A percentile compares a stretch with the other conserved stretches of the same genome.
Evolutionary conservation across 202 grass and related monocot species (phyloP).

Genomic region (Zoysia matrella): DNA sequence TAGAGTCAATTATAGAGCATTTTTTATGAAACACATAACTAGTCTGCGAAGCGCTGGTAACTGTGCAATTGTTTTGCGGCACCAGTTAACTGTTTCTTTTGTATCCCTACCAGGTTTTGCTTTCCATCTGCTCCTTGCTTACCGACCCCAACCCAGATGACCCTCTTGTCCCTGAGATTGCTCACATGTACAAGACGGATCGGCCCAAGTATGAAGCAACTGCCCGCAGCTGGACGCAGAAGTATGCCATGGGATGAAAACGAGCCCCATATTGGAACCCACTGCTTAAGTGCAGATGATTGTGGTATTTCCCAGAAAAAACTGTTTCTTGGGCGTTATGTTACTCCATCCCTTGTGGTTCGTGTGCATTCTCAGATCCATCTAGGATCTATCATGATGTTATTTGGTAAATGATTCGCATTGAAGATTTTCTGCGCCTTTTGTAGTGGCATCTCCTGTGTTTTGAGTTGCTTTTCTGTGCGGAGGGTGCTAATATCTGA

Average conservation of each 20-base stretch:
- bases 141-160: conserved; percentile 86
- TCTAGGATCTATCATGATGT: conserved; percentile 47
- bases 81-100: conserved; percentile 4
- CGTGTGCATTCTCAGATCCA: conserved; percentile 49
- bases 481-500: not conserved
- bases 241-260: conserved; percentile 85
- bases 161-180: conserved; percentile 82
- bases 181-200: conserved; percentile 86
- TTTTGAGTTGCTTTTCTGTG: not conserved
- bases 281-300: conserved; percentile 45
- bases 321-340: conserved; percentile 48
- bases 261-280: conserved; percentile 5
- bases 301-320: conserved; percentile 35
- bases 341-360: conserved; percentile 38
- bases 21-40: not conserved
- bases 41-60: not conserved
- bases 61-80: not conserved
- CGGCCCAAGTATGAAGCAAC: conserved; percentile 69
- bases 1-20: not conserved
- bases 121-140: conserved; percentile 82
- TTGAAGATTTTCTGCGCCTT: not conserved
- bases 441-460: not conserved
- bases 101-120: conserved; percentile 53
- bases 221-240: conserved; percentile 86
- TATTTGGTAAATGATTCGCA: conserved; percentile 18